A percentile compares a stretch with the other conserved stretches of the same genome.
These are phyloP conservation scores for Zygotorulaspora chibaensis DNA, from an alignment of 805 yeast genomes.

Conservation along the genomic window DNA sequence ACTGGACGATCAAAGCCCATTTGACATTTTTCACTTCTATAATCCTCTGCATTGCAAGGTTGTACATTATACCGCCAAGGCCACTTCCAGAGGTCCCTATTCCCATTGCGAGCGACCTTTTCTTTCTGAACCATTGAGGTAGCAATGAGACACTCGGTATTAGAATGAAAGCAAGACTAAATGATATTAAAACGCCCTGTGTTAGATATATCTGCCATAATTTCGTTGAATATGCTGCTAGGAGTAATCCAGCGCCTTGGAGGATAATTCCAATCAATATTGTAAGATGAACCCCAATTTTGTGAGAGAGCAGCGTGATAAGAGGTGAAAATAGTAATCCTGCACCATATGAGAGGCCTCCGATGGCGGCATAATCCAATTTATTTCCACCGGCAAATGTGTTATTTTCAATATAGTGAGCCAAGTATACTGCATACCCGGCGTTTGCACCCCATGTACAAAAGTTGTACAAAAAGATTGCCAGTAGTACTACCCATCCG, in stretches of 20 bases:
- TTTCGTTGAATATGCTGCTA: conserved; percentile 48
- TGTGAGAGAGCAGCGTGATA: conserved; percentile 44
- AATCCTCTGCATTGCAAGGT: conserved; percentile 36
- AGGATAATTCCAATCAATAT: conserved; percentile 42
- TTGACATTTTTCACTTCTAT: conserved; percentile 31
- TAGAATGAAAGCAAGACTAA: conserved; percentile 48
- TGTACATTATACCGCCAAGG: conserved; percentile 42
- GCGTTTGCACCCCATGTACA: conserved; percentile 58
- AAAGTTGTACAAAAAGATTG: conserved; percentile 42
- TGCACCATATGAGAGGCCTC: conserved; percentile 54
- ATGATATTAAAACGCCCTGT: conserved; percentile 52
- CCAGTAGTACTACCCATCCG: conserved; percentile 50
- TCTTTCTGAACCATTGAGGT: conserved; percentile 56
- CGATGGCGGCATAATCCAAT: conserved; percentile 51
- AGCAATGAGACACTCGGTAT: conserved; percentile 45
- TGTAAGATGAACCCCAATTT: conserved; percentile 39
- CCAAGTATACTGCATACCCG: conserved; percentile 50
- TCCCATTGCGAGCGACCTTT: conserved; percentile 41
- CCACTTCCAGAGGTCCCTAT: conserved; percentile 41
- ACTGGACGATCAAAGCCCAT: conserved; percentile 38
- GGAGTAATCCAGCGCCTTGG: conserved; percentile 46
- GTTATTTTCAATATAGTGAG: conserved; percentile 43
- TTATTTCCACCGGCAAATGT: conserved; percentile 45
- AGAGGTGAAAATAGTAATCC: conserved; percentile 50
- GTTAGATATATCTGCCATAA: conserved; percentile 56